Evolutionary conservation across 441 rosid genomes (phyloP).

Genomic region (Adansonia madagascariensis): DNA sequence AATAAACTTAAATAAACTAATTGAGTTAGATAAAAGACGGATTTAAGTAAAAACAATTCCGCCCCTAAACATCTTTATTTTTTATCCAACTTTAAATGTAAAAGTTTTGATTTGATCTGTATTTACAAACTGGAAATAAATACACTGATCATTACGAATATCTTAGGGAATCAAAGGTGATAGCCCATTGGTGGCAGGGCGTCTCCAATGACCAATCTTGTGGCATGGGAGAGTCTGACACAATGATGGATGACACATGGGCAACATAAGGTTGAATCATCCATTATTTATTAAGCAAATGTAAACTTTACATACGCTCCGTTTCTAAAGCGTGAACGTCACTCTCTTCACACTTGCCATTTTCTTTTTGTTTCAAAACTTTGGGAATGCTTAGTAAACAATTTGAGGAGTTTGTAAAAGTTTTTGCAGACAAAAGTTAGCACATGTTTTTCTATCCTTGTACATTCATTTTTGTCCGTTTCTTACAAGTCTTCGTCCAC

Average conservation of each 20-base stretch:
- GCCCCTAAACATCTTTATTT: too few species aligned
- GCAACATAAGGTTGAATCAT: not conserved
- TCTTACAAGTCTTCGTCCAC: not conserved
- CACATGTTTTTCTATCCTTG: not conserved
- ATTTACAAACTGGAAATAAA: too few species aligned
- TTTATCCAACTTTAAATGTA: too few species aligned
- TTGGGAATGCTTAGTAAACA: too few species aligned
- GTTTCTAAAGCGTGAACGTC: not conserved
- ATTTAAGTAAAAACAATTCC: too few species aligned
- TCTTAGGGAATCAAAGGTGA: not conserved
- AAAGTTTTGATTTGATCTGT: too few species aligned
- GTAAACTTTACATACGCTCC: not conserved
- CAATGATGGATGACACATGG: not conserved
- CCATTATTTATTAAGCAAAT: not conserved
- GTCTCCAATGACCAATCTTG: not conserved
- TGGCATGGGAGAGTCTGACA: conserved; percentile 1
- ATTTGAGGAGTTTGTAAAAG: not conserved
- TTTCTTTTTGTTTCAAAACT: too few species aligned
- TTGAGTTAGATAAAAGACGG: too few species aligned
- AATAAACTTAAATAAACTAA: too few species aligned
- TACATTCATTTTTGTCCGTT: not conserved
- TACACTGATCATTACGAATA: too few species aligned
- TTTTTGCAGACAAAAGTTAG: not conserved
- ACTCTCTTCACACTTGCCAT: not conserved
- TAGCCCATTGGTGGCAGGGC: not conserved